These are phyloP conservation scores for Coemansia sp. DNA, from an alignment of 192 early-diverging fungal species.

Conservation along the genomic window DNA sequence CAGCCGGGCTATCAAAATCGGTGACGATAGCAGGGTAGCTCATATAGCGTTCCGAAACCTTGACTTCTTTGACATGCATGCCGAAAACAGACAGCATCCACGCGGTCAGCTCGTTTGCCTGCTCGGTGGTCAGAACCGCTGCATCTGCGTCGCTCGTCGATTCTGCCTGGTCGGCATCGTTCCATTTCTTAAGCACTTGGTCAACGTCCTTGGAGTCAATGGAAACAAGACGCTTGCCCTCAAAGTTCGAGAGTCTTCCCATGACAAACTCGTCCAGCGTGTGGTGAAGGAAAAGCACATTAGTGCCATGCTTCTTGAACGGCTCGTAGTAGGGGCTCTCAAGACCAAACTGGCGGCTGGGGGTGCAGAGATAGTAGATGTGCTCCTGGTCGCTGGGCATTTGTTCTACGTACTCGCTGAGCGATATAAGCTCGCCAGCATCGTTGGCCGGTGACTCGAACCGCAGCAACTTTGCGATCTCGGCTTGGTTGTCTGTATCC, in stretches of 20 bases:
- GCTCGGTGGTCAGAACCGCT: conserved; percentile 56
- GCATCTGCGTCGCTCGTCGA: conserved; percentile 26
- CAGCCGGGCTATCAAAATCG: conserved; percentile 73
- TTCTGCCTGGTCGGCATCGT: conserved; percentile 57
- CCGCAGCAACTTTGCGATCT: conserved; percentile 81
- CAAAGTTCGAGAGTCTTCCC: conserved; percentile 70
- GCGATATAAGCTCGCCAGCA: conserved; percentile 54
- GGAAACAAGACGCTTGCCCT: conserved; percentile 72
- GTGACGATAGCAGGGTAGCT: conserved; percentile 75
- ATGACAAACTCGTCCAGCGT: conserved; percentile 78
- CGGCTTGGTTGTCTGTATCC: conserved; percentile 67
- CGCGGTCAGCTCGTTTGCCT: conserved; percentile 60
- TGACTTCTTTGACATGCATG: conserved; percentile 66
- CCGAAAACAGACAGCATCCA: conserved; percentile 71
- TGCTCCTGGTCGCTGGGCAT: conserved; percentile 91
- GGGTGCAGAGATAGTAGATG: conserved; percentile 86
- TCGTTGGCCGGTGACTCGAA: conserved; percentile 70
- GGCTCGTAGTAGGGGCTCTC: conserved; percentile 92
- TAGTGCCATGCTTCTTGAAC: conserved; percentile 82
- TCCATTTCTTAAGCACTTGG: conserved; percentile 68
- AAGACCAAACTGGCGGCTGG: conserved; percentile 65
- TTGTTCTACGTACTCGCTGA: conserved; percentile 78
- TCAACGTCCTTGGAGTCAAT: conserved; percentile 64
- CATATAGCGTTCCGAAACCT: conserved; percentile 70
- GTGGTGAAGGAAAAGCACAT: conserved; percentile 83